A percentile compares a stretch with the other conserved stretches of the same genome.
Conservation (phyloP, 2,329 filamentous ascomycete genomes). For the Colletotrichum incanum region DNA sequence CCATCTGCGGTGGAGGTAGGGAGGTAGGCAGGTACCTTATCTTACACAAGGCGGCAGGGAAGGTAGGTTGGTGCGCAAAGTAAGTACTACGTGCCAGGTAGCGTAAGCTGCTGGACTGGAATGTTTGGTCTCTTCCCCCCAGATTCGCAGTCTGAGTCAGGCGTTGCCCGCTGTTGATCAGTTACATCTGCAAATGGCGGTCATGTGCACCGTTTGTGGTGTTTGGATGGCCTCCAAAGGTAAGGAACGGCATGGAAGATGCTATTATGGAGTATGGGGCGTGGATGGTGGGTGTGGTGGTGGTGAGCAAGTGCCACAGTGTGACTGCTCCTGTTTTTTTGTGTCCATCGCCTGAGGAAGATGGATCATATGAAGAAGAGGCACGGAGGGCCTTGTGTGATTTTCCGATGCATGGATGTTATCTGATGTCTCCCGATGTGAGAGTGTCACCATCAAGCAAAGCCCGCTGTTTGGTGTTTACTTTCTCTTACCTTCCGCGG, state of each 20-base stretch:
- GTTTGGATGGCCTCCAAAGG: constrained; percentile 22
- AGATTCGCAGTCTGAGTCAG: constrained; percentile 40
- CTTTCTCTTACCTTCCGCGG: constrained; percentile 28
- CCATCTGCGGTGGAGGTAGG: not conserved
- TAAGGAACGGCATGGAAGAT: constrained; percentile 34
- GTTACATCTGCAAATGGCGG: constrained; percentile 6
- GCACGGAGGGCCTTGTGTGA: constrained; percentile 11
- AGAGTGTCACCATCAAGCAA: not conserved
- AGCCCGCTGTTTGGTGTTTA: constrained; percentile 19
- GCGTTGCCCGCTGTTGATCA: constrained; percentile 19
- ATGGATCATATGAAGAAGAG: not conserved
- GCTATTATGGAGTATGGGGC: constrained; percentile 3
- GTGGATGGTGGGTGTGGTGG: not conserved
- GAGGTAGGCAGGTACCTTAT: not conserved
- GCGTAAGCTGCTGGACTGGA: not conserved
- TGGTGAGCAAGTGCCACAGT: not conserved
- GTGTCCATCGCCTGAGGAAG: not conserved
- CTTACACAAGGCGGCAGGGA: not conserved
- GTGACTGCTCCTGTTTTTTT: not conserved
- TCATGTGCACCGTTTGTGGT: constrained; percentile 27
- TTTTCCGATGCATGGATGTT: not conserved
- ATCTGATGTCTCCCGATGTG: not conserved
- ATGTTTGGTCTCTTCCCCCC: constrained; percentile 26
- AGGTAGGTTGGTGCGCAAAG: not conserved
- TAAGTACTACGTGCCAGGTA: not conserved